Evolutionary conservation across 2,329 filamentous ascomycete genomes (phyloP).

Genomic region (Trichoderma lentiforme): DNA sequence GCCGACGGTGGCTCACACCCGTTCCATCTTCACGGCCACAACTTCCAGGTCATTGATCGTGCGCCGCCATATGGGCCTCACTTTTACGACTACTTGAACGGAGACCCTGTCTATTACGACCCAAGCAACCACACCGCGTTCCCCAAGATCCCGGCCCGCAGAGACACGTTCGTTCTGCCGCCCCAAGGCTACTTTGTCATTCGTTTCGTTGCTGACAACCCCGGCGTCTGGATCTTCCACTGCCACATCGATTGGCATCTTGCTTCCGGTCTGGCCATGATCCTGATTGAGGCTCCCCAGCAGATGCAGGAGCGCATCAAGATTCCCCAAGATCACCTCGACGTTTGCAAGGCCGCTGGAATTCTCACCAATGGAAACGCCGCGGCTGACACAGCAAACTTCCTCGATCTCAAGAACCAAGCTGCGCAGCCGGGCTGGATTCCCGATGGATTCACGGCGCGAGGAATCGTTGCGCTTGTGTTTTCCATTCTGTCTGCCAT

Average conservation of each 20-base stretch:
- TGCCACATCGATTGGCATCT: conserved; percentile 50
- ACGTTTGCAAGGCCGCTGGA: conserved; percentile 9
- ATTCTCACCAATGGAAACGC: conserved; percentile 7
- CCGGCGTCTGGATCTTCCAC: conserved; percentile 35
- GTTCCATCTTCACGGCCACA: conserved; percentile 38
- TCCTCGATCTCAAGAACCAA: conserved; percentile 9
- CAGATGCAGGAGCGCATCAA: conserved; percentile 16
- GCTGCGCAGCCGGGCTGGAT: conserved; percentile 7
- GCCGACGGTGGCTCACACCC: conserved; percentile 28
- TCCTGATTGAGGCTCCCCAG: conserved; percentile 16
- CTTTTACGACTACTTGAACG: background rate
- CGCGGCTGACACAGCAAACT: conserved; percentile 2
- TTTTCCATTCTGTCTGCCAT: conserved; percentile 11
- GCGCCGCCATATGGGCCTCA: background rate
- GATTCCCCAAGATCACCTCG: conserved; percentile 11
- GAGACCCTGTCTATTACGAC: conserved; percentile 13
- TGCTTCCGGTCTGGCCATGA: conserved; percentile 18
- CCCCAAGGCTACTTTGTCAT: conserved; percentile 45
- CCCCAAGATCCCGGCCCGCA: conserved; percentile 40
- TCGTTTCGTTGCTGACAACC: conserved; percentile 47
- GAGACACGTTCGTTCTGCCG: conserved; percentile 50
- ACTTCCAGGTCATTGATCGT: conserved; percentile 28
- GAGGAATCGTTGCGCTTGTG: conserved; percentile 16
- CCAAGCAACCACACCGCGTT: conserved; percentile 23
- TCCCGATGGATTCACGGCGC: conserved; percentile 5